Evolutionary conservation across 1,139 yeast species (phyloP).

Genomic region (Yamadazyma dendronema): DNA sequence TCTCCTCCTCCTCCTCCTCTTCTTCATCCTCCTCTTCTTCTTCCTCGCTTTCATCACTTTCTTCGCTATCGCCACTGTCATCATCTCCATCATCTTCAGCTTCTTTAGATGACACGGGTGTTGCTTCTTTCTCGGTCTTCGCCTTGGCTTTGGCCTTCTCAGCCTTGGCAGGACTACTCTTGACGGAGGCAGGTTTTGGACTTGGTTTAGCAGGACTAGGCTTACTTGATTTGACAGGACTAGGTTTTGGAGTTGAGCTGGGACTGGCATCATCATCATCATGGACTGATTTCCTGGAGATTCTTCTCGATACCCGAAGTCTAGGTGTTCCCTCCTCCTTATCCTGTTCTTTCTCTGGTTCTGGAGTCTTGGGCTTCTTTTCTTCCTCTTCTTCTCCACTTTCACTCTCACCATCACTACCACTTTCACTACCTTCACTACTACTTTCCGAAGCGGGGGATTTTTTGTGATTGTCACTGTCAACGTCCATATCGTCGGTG

Average conservation of each 20-base stretch:
- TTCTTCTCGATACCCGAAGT: slow-evolving; percentile 3
- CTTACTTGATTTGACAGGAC: too few relatives aligned
- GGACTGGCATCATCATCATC: slow-evolving; percentile 1
- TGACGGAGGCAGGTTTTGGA: not conserved
- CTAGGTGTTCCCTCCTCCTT: slow-evolving; percentile 5
- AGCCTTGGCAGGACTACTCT: not conserved
- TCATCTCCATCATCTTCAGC: slow-evolving; percentile 3
- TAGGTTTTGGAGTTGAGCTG: not conserved
- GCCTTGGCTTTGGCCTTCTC: not conserved
- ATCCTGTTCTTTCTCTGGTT: slow-evolving; percentile 1
- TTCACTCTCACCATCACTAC: slow-evolving; percentile 2
- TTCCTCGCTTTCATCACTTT: slow-evolving; percentile 6
- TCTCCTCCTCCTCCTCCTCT: slow-evolving; percentile 3
- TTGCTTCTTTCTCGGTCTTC: slow-evolving; percentile 3
- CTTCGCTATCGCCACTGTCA: slow-evolving; percentile 8
- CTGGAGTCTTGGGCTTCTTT: not conserved
- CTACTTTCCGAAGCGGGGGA: not conserved
- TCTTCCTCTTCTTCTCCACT: slow-evolving; percentile 5
- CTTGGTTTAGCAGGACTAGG: slow-evolving; percentile 7
- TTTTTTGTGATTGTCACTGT: not conserved
- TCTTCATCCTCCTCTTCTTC: slow-evolving; percentile 3
- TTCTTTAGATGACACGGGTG: not conserved
- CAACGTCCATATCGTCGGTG: not conserved
- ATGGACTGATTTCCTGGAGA: slow-evolving; percentile 2
- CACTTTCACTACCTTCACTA: slow-evolving; percentile 2